phyloP scores from a whole-genome alignment of 805 yeast genomes.

The Sungouiella blattae region DNA sequence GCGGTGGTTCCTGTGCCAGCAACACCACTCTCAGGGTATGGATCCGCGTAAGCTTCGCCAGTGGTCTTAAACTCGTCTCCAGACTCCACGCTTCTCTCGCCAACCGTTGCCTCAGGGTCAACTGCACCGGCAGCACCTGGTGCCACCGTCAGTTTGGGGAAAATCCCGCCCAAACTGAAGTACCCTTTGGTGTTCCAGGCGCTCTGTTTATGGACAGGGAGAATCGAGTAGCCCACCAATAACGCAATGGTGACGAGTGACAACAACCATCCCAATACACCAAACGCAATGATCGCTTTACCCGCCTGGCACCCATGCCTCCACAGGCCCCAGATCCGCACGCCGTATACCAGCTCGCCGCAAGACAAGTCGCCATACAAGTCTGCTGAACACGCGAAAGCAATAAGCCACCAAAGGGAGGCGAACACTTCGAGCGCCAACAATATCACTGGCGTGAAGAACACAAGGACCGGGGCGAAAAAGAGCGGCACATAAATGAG shows the following conservation, averaged over 20 bases:
- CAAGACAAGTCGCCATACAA: conserved; percentile 2
- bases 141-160: too few species aligned
- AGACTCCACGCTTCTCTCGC: too few species aligned
- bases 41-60: too few species aligned
- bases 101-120: too few species aligned
- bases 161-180: too few species aligned
- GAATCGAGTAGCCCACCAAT: neutral
- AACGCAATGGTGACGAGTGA: conserved; percentile 3
- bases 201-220: too few species aligned
- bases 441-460: conserved; percentile 2
- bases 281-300: conserved; percentile 4
- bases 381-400: conserved; percentile 3
- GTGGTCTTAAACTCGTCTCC: too few species aligned
- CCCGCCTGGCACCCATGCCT: conserved; percentile 4
- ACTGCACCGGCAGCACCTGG: too few species aligned
- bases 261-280: conserved; percentile 3
- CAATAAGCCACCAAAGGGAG: conserved; percentile 5
- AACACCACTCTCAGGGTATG: too few species aligned
- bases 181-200: too few species aligned
- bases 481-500: conserved; percentile 2
- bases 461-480: neutral
- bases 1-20: too few species aligned
- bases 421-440: conserved; percentile 4
- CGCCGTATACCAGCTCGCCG: neutral
- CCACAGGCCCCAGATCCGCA: too few species aligned